These are phyloP conservation scores for Kwoniella sp. DNA, from an alignment of 768 basidiomycete species.

Conservation along the genomic window DNA sequence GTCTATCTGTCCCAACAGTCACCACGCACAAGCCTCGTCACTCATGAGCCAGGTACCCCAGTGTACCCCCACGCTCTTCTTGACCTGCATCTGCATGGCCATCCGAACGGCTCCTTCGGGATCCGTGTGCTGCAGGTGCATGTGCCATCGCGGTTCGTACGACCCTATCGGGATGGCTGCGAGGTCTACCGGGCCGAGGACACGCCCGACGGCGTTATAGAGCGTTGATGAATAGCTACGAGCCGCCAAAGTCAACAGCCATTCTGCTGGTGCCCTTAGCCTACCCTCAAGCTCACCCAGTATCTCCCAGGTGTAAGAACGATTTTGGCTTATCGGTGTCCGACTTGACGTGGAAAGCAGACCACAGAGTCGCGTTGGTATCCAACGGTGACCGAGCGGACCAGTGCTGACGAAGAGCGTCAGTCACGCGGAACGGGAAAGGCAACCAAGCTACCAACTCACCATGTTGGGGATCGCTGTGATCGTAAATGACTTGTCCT, in stretches of 20 bases:
- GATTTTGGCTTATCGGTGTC: constrained; percentile 21
- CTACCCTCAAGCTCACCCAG: constrained; percentile 28
- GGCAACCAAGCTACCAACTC: too few species aligned
- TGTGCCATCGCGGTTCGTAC: constrained; percentile 47
- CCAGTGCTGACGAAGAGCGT: constrained; percentile 44
- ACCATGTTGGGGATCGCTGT: constrained; percentile 45
- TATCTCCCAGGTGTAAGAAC: constrained; percentile 48
- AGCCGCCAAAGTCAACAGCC: neutral
- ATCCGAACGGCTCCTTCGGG: constrained; percentile 46
- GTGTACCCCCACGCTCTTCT: constrained; percentile 45
- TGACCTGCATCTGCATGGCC: constrained; percentile 36
- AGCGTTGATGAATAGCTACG: constrained; percentile 41
- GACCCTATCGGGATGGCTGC: constrained; percentile 49
- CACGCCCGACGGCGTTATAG: constrained; percentile 43
- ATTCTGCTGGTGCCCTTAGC: neutral
- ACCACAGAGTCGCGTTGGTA: constrained; percentile 49
- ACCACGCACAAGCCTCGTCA: constrained; percentile 41
- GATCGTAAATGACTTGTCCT: constrained; percentile 32
- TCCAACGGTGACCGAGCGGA: constrained; percentile 44
- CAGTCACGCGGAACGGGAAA: too few species aligned
- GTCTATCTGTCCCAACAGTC: neutral
- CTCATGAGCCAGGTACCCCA: constrained; percentile 47
- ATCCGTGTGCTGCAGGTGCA: constrained; percentile 46
- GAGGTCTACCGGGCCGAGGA: constrained; percentile 41
- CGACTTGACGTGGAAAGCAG: constrained; percentile 42